Evolutionary conservation across 2,329 filamentous ascomycete genomes (phyloP).

Genomic region (Alternaria sp.): DNA sequence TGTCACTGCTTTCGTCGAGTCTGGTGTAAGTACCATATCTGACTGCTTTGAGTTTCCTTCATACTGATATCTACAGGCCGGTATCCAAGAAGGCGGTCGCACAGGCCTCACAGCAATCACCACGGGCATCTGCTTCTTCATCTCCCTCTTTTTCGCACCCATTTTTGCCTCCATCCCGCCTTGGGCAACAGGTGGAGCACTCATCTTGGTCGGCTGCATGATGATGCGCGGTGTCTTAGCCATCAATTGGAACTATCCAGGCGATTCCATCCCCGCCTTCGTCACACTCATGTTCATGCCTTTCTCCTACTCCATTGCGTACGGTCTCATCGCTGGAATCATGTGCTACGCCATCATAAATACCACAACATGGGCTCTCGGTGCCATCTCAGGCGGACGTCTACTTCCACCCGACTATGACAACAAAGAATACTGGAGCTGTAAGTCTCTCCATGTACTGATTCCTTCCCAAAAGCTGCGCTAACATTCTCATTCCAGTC

Average conservation of each 20-base stretch:
- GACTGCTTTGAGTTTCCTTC: neutral
- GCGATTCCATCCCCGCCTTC: constrained; percentile 84
- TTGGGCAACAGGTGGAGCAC: constrained; percentile 88
- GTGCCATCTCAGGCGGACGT: constrained; percentile 19
- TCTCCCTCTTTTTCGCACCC: constrained; percentile 86
- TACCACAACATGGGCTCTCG: constrained; percentile 61
- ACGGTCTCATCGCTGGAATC: constrained; percentile 83
- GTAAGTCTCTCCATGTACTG: constrained; percentile 18
- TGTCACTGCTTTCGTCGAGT: constrained; percentile 86
- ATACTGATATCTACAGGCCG: constrained; percentile 51
- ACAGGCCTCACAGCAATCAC: constrained; percentile 81
- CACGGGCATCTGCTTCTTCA: constrained; percentile 77
- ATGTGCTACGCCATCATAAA: constrained; percentile 79
- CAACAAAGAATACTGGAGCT: constrained; percentile 39
- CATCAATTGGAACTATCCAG: constrained; percentile 85
- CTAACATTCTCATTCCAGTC: constrained; percentile 6
- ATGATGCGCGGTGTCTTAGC: constrained; percentile 80
- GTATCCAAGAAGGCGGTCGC: constrained; percentile 84
- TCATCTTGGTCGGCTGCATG: constrained; percentile 83
- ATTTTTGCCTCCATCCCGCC: constrained; percentile 90
- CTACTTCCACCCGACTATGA: constrained; percentile 35
- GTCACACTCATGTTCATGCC: constrained; percentile 85
- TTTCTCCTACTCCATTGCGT: constrained; percentile 87
- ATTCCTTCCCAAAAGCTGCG: neutral
- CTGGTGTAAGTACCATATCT: constrained; percentile 61